Base-by-base conservation (phyloP, 768 basidiomycete genomes). In the Pisolithus sp. region DNA sequence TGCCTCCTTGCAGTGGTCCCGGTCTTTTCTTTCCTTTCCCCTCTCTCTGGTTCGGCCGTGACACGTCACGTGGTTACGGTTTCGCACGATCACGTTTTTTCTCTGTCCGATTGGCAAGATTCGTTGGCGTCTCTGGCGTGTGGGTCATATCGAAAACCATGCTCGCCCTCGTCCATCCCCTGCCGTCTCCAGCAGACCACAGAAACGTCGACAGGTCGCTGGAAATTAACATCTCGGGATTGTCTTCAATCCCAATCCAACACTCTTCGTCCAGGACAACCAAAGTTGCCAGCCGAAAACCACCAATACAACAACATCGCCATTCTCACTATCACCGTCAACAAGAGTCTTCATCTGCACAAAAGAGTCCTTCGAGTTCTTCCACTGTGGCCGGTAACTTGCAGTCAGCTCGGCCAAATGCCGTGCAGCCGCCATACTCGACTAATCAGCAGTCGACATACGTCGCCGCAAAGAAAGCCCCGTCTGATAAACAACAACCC, bases 161-260 rank as follows among this genome's bases (percentile, higher is more conserved):
- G 77, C 78, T 78, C 57, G 77, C 77, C 53, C 72, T 78, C 51
- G 76, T 76, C 58, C 71, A 74, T 59, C 74, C 75, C 13, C 56
- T 66, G n/a, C 62, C 64, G 49, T 53, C 59, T 36, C 54, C 62
- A 24, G 53, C 63, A 49, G 66, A 68, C 51, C 67, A 62, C 50
- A 62, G 58, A 53, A 46, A 44, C 2, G 49, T 57, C 42, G 54
- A 55, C 37, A 49, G 55, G 54, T 28, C 56, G 18, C 58, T 62
- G 44, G 73, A 67, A 41, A 61, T 64, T 55, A 62, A 58, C 61
- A 20, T 69, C 28, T 40, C 56, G 12, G 46, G 30, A 40, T n/a
- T 52, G 15, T 48, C 51, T 20, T 18, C 54, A 10, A 26, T 52
- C 3, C 49, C 54, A 26, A 28, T 48, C 10, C 46, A 61, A 15